Evolutionary conservation across 352 stramenopile genomes (phyloP), one percentile per base, ranked within the genome.

Genomic region (Phytophthora sp.): DNA sequence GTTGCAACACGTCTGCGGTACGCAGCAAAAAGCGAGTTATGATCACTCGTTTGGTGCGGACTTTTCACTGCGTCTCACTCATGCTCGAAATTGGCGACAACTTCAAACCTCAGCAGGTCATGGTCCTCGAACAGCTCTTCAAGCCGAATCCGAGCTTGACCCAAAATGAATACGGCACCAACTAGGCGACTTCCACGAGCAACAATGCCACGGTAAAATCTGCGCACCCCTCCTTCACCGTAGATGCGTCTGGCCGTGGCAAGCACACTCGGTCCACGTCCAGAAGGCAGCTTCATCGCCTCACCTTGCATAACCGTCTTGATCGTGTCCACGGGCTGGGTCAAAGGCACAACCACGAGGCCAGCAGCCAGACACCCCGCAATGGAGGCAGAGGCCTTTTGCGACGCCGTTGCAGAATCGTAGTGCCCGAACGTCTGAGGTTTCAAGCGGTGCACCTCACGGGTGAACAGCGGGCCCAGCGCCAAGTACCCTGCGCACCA

Each of bases 231-330:
- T 24, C 74, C 76, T 39, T 85, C 56, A 12, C 50, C 35, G 26
- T 76, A 83, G 15, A 94, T 79, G 5, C 71, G 67, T 21, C 57
- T 52, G 21, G 81, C 74, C 3, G 76, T 72, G 24, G 69, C 64
- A 31, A 83, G 34, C 37, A 77, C 62, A 28, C 62, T 76, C 1
- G 70, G 62, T 8, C 74, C 65, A 15, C 61, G 66, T n/a, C 65
- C 46, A 2, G 74, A 61, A 5, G 74, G 61, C 6, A 88, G 51
- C 18, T 34, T 53, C 56, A 92, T 66, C 6, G 83, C 82, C 51
- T 94, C 82, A 41, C 85, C 85, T 44, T 94, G 85, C 76, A 92
- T 89, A n/a, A 94, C 82, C 1, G 85, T 94, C 72, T 94, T 94
- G 31, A 94, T 65, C 7, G 84, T 94, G 52, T 94, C 85, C 12